These are phyloP conservation scores for Talaromyces marneffei DNA, from an alignment of 2,329 filamentous ascomycete species.

Conservation along the genomic window DNA sequence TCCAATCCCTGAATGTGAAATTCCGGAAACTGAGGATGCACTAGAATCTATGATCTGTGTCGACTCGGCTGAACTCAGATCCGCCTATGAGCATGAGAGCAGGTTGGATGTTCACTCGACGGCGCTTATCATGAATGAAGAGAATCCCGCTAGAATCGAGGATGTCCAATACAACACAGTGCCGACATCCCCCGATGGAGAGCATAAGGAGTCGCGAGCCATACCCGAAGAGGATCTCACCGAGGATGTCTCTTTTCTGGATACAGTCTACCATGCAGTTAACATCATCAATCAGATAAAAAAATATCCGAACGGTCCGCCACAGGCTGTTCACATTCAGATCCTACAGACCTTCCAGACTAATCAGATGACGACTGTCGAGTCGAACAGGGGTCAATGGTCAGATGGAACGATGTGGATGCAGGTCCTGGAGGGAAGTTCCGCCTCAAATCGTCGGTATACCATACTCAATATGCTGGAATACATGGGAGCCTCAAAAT, in stretches of 20 bases:
- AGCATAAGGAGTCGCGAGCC: neutral
- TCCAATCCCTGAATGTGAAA: neutral
- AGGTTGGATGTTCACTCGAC: neutral
- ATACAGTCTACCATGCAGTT: neutral
- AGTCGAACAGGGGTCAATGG: conserved; percentile 4
- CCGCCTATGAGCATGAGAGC: neutral
- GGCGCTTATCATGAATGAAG: neutral
- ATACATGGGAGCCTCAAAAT: conserved; percentile 18
- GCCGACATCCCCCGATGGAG: neutral
- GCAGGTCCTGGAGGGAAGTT: conserved; percentile 14
- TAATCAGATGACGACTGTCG: neutral
- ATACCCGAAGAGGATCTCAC: neutral
- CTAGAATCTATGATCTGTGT: neutral
- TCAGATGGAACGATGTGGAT: conserved; percentile 18
- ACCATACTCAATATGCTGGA: conserved; percentile 17
- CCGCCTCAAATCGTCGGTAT: conserved; percentile 1
- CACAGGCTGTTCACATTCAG: neutral
- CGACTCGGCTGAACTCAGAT: neutral
- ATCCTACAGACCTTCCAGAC: neutral
- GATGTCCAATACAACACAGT: neutral
- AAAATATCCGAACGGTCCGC: neutral
- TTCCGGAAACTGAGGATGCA: neutral
- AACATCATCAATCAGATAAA: neutral
- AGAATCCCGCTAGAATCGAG: neutral
- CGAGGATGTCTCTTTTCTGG: neutral